Conservation (phyloP, 106 monocot genomes). For the Platanthera zijinensis region DNA sequence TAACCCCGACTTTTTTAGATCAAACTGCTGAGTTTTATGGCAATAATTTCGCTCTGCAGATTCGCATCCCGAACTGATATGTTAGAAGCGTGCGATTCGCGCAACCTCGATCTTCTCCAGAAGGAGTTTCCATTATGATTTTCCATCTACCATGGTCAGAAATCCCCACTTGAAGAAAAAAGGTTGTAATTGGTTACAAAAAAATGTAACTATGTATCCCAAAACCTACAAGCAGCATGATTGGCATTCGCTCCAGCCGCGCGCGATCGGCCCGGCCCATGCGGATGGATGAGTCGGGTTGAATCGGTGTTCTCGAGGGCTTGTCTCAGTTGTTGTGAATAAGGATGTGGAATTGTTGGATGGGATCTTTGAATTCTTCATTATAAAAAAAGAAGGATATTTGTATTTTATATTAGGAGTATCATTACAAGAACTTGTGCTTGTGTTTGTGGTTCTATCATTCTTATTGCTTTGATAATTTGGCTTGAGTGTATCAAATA, state of each 20-base stretch:
- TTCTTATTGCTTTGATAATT: no score
- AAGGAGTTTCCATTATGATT: constrained; percentile 88
- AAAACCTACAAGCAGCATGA: background rate
- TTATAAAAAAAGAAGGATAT: background rate
- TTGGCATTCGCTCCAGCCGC: background rate
- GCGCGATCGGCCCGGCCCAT: background rate
- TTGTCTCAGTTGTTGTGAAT: background rate
- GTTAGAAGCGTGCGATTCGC: constrained; percentile 71
- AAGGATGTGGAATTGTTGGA: background rate
- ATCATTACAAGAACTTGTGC: no score
- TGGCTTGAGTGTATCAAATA: no score
- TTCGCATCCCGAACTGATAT: constrained; percentile 82
- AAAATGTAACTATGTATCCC: background rate
- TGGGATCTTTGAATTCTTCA: background rate
- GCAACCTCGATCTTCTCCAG: constrained; percentile 82
- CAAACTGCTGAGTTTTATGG: background rate
- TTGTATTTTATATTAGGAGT: background rate
- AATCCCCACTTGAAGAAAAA: background rate
- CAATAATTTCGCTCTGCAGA: constrained; percentile 26
- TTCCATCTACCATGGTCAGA: background rate
- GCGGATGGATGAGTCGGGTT: background rate
- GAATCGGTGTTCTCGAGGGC: background rate
- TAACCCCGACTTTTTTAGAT: background rate
- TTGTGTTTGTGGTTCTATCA: no score
- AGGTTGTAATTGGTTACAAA: background rate